phyloP scores from a whole-genome alignment of 352 stramenopile species.

The Thraustochytrium striatum region DNA sequence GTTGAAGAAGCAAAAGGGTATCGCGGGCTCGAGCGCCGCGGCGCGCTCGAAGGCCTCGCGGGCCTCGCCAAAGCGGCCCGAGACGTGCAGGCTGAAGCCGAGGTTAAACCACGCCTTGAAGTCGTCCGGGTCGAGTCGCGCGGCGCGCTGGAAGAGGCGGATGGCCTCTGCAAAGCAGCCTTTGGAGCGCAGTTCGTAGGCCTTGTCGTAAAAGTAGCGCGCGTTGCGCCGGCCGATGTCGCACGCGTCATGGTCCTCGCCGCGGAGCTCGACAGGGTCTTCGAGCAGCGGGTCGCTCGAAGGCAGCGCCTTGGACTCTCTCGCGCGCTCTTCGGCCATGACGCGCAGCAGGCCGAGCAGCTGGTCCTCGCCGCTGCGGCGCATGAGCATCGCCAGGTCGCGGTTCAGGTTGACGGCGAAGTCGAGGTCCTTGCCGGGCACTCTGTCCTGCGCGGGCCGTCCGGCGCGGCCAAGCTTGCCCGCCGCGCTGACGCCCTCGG shows the following conservation, averaged over 20 bases:
- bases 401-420: constrained; percentile 20
- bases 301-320: neutral
- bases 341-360: neutral
- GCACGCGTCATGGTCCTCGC: constrained; percentile 37
- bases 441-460: no score
- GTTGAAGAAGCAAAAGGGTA: constrained; percentile 19
- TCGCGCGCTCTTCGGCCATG: neutral
- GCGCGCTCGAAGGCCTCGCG: neutral
- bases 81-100: neutral
- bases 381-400: neutral
- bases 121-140: neutral
- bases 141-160: neutral
- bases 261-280: constrained; percentile 36
- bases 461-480: no score
- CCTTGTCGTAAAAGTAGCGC: constrained; percentile 25
- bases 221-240: constrained; percentile 37
- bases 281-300: constrained; percentile 12
- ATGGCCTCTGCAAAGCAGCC: neutral
- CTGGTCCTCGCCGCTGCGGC: neutral
- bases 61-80: neutral
- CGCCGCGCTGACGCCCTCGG: no score
- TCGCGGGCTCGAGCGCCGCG: neutral
- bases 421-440: no score
- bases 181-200: constrained; percentile 12
- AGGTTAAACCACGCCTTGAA: constrained; percentile 30